Base-by-base conservation (phyloP, 257 asterid genomes). In the Forsythia suspensa region DNA sequence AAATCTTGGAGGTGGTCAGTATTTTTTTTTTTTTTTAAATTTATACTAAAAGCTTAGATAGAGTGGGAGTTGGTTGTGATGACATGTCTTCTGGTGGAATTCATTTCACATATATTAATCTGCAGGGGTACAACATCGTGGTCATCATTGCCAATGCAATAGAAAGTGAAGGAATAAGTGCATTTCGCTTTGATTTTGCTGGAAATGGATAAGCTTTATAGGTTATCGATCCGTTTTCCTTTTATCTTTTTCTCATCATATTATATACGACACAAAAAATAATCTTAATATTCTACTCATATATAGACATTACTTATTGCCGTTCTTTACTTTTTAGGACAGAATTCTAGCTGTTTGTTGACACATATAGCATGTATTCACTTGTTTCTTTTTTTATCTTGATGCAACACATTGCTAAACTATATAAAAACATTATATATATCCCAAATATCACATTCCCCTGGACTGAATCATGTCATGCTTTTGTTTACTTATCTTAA, bases 151-250 rank as follows among this genome's bases (percentile, higher is more conserved):
- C 89, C 63, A 6, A 16, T 61, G 83, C 91, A 38, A 70, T 87
- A 38, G 86, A 80, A 79, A 81, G 68, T 20, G 82, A 81, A 81
- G 89, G 89, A 85, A 87, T 85, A 34, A 80, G 84, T 74, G 82
- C 69, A 61, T 61, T 61, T 61, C 38, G 69, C 69, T 85, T 87
- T 74, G 91, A 87, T 81, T 87, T 87, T 83, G 70, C 91, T 73
- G 91, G 91, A 83, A 85, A 85, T 72, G 89, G 91, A 89, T 85
- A 81, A 73, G 81, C 78, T 61, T 4, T 21, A 20, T 11, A 6
- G 69, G 69, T 15, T 61, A 61, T 61, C 21, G 16, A 61, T 20
- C 2, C 21, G 4, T 24, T 61, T 10, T 61, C 21, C n/a, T 29
- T 29, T 29, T 29, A 0, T 29, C 34, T 29, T 29, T 29, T 29